Evolutionary conservation across 2,329 filamentous ascomycete genomes (phyloP), one percentile per base, ranked within the genome.

Genomic region (Bipolaris oryzae): DNA sequence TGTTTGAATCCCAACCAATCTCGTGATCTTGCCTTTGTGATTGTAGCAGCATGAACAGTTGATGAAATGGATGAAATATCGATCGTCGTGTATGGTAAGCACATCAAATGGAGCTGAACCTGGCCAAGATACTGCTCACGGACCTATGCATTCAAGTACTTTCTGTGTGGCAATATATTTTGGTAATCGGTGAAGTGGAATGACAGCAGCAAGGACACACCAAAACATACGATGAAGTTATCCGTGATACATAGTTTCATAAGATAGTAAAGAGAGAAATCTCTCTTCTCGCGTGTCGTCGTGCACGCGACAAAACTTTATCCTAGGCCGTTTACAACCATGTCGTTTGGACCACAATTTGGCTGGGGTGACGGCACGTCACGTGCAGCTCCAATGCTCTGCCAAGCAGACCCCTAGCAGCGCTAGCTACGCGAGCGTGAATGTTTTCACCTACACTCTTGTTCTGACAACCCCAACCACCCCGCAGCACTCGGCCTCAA

Each of bases 391-490:
- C 23, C 63, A 64, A 60, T 67, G 63, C 66, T 60, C 62, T 56
- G 69, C 68, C 70, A 73, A 71, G 65, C 43, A 50, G 33, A 35
- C 39, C 48, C 48, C 55, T 62, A 68, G 60, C 53, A 60, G 53
- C 67, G 64, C 72, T 73, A 74, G 65, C 61, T 73, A 74, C 67
- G 71, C 72, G 72, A 74, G 70, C 68, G 73, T 74, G 72, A 74
- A 75, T 75, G 72, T 69, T 74, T 74, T 74, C 69, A 68, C 66
- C 62, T 71, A 63, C 61, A 62, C 69, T 72, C 63, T 57, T 68
- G 55, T 60, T 63, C 60, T 55, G 50, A 63, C 53, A 58, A 56
- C 55, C 60, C 61, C 64, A 64, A 67, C 64, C 67, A 69, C 64
- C 63, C 56, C 60, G 48, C 68, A 49, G 42, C 60, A 51, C 54